Percentiles rank a stretch among this genome's conserved stretches.
phyloP scores from a whole-genome alignment of 129 eudicot species.

The Centaurea solstitialis region DNA sequence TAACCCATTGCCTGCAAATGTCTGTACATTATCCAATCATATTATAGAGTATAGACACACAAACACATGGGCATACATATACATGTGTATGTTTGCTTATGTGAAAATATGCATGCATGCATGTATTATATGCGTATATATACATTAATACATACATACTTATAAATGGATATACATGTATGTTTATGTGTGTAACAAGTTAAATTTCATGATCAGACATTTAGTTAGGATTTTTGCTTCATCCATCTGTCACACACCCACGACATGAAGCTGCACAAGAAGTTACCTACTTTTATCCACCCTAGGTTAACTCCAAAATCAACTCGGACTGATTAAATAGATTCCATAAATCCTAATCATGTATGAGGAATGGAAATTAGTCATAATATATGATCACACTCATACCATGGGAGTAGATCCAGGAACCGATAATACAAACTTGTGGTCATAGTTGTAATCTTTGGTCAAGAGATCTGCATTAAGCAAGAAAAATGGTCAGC shows the following conservation, averaged over 20 bases:
- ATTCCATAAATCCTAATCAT: background rate
- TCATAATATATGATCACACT: background rate
- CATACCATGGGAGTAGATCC: constrained; percentile 85
- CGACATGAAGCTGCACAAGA: background rate
- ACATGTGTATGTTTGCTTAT: too few relatives aligned
- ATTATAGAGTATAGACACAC: background rate
- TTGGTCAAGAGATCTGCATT: constrained; percentile 79
- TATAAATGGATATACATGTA: background rate
- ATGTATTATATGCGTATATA: too few relatives aligned
- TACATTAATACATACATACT: background rate
- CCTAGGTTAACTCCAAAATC: background rate
- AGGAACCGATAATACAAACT: constrained; percentile 74
- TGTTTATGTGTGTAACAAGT: background rate
- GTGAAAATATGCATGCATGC: background rate
- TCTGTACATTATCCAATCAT: background rate
- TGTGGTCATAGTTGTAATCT: constrained; percentile 95
- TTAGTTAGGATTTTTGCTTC: background rate
- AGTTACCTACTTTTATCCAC: background rate
- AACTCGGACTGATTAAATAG: background rate
- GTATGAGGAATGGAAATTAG: background rate
- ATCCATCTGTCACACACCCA: background rate
- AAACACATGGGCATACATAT: background rate
- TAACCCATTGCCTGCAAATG: background rate
- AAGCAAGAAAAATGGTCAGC: constrained; percentile 16
- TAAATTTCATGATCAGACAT: background rate